Conservation (phyloP, 2,329 filamentous ascomycete genomes). For the Beauveria rudraprayagi region DNA sequence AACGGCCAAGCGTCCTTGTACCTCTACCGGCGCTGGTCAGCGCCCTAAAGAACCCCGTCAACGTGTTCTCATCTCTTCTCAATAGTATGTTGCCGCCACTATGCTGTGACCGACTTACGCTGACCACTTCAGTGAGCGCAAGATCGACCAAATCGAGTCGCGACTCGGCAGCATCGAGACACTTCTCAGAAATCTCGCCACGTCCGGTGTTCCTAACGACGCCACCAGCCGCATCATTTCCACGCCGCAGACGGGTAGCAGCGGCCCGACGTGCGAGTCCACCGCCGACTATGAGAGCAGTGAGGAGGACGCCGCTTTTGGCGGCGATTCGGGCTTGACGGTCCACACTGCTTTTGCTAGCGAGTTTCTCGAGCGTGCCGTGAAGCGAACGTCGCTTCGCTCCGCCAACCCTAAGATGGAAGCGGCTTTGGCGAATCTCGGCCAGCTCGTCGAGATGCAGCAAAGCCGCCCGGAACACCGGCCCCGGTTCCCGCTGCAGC, state of each 20-base stretch:
- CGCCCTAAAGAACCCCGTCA: slow-evolving; percentile 47
- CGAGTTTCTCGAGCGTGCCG: slow-evolving; percentile 46
- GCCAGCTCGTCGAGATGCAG: slow-evolving; percentile 45
- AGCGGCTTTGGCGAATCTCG: slow-evolving; percentile 42
- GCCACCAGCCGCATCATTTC: slow-evolving; percentile 15
- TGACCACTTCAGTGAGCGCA: slow-evolving; percentile 35
- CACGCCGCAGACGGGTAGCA: slow-evolving; percentile 20
- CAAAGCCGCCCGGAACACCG: slow-evolving; percentile 33
- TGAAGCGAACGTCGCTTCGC: slow-evolving; percentile 37
- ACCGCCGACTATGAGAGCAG: slow-evolving; percentile 29
- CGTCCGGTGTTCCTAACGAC: slow-evolving; percentile 15
- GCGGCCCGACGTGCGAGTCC: slow-evolving; percentile 22
- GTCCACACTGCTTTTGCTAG: slow-evolving; percentile 46
- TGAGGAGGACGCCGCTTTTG: slow-evolving; percentile 32
- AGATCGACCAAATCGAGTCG: slow-evolving; percentile 41
- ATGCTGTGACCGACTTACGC: neutral
- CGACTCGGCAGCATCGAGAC: slow-evolving; percentile 37
- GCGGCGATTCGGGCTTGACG: slow-evolving; percentile 41
- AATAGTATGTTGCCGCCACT: slow-evolving; percentile 40
- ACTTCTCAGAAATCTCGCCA: slow-evolving; percentile 32
- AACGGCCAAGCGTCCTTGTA: slow-evolving; percentile 44
- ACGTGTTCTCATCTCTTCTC: slow-evolving; percentile 50
- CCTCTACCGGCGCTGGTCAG: slow-evolving; percentile 46
- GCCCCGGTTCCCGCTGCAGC: slow-evolving; percentile 38
- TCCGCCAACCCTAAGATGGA: slow-evolving; percentile 43